Base-by-base conservation (phyloP, 2,329 filamentous ascomycete genomes). In the Phoma sp. region DNA sequence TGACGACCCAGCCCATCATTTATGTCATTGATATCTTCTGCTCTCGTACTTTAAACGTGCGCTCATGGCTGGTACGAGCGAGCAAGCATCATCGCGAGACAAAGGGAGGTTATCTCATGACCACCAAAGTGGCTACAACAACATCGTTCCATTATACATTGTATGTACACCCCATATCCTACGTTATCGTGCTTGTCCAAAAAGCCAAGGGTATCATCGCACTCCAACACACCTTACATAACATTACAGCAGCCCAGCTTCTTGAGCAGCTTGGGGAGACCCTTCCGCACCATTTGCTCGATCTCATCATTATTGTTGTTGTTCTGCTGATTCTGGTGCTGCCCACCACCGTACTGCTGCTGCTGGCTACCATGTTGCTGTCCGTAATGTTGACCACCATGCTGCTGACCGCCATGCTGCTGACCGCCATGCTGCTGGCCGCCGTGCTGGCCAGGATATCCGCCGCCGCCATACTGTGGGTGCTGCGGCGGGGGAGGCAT, bases 241-340 rank as follows among this genome's bases (percentile, higher is more conserved):
- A 93, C 84, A 35, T 85, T 78, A 78, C 89, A 93, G 76, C 89
- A 93, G 36, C 79, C 76, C 71, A 91, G 71, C 76, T 86, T 86
- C 67, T 80, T 82, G 59, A 89, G 67, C 32, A 90, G 68, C 71
- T 79, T 83, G 7, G 83, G 83, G 62, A 90, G 68, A 29, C 85
- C 69, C 71, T 85, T 85, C 71, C 83, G 84, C 60, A 86, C 81
- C 61, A 86, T 66, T 64, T 88, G 78, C 63, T 83, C 85, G 47
- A 85, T 71, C 60, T 86, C 79, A 62, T 87, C 82, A 51, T 83
- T 74, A 59, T 80, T 72, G 40, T 80, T 72, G 40, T 80, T 71
- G 59, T 83, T 79, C 32, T 80, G 76, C 14, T 65, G 47, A 18
- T 59, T 39, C 25, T 49, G 45, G n/a, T 81, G 76, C 4, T 75